These are phyloP conservation scores for Aspergillus campestris DNA, from an alignment of 495 filamentous ascomycete species.

Conservation along the genomic window DNA sequence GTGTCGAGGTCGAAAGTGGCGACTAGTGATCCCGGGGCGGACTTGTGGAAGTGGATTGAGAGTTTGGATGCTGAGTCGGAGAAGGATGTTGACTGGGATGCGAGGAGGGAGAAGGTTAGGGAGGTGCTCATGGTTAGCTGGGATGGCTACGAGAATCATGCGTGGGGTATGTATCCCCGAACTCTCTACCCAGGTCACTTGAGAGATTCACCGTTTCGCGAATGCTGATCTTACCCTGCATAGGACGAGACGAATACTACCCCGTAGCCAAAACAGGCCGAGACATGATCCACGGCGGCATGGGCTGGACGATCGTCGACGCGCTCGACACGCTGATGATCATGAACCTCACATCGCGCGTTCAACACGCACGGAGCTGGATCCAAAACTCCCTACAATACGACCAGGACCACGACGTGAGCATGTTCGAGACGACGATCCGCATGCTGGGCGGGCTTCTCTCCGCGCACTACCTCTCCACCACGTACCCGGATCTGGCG, in stretches of 20 bases:
- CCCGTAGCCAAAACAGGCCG: slow-evolving; percentile 70
- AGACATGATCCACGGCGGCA: slow-evolving; percentile 64
- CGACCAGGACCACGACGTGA: slow-evolving; percentile 90
- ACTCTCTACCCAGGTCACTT: not conserved
- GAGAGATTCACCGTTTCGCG: not conserved
- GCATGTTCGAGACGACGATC: slow-evolving; percentile 96
- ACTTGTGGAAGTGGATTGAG: slow-evolving; percentile 37
- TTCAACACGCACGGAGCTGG: slow-evolving; percentile 84
- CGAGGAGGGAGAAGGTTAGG: slow-evolving; percentile 74
- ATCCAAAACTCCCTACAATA: slow-evolving; percentile 74
- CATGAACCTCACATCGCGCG: slow-evolving; percentile 89
- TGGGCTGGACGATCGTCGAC: slow-evolving; percentile 99
- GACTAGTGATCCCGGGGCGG: slow-evolving; percentile 16
- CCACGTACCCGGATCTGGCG: slow-evolving; percentile 57
- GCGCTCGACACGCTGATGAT: slow-evolving; percentile 93
- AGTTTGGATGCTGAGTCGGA: slow-evolving; percentile 19
- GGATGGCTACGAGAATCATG: slow-evolving; percentile 86
- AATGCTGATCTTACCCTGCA: slow-evolving; percentile 1
- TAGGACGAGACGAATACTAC: slow-evolving; percentile 79
- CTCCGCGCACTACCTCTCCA: slow-evolving; percentile 89
- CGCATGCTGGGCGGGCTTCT: slow-evolving; percentile 93
- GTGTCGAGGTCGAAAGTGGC: slow-evolving; percentile 8
- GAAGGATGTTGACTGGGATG: slow-evolving; percentile 52
- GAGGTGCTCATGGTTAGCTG: slow-evolving; percentile 85
- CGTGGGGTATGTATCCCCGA: slow-evolving; percentile 64